Evolutionary conservation across 2,329 filamentous ascomycete genomes (phyloP), one percentile per base, ranked within the genome.

Genomic region (Blastomyces parvus): DNA sequence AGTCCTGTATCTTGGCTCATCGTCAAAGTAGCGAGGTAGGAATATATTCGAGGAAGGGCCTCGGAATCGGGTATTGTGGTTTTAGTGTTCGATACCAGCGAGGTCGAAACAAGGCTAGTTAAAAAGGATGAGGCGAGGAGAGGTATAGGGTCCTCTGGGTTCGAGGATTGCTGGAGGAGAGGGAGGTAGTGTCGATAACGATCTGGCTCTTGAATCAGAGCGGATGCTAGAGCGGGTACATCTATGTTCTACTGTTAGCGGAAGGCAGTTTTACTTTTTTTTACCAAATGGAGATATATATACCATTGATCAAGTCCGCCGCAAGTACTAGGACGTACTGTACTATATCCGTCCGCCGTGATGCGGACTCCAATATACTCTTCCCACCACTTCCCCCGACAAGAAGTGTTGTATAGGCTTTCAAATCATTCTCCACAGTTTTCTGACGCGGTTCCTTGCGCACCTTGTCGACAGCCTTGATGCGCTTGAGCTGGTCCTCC

Each of bases 391-490:
- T 76, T 64, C 81, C 81, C 60, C 94, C 93, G 33, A 94, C 83
- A 69, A 99, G 88, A 67, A 99, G 81, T 67, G 83, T 80, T 64
- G 87, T 85, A 78, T 96, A 99, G 68, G 88, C 90, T 70, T 88
- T 83, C 30, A 93, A 79, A 77, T 97, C 90, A 63, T 78, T 80
- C 75, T 96, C 89, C 66, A 97, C 87, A 22, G 87, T 88, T 73
- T 93, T 86, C 74, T 88, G 88, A 73, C 92, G 86, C 78, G 91
- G 89, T 69, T 97, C 94, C 77, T 91, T 94, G 77, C 91, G 89
- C 69, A 94, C 90, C 79, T 97, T 97, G 77, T 97, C 94, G 70
- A 97, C 90, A 66, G 92, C 90, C 77, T 92, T 92, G 79, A 99
- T 96, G 83, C 92, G 93, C 81, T 89, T 90, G 70, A 97, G 85